Conservation (phyloP, 2,329 filamentous ascomycete genomes). For the Rachicladosporium sp. region DNA sequence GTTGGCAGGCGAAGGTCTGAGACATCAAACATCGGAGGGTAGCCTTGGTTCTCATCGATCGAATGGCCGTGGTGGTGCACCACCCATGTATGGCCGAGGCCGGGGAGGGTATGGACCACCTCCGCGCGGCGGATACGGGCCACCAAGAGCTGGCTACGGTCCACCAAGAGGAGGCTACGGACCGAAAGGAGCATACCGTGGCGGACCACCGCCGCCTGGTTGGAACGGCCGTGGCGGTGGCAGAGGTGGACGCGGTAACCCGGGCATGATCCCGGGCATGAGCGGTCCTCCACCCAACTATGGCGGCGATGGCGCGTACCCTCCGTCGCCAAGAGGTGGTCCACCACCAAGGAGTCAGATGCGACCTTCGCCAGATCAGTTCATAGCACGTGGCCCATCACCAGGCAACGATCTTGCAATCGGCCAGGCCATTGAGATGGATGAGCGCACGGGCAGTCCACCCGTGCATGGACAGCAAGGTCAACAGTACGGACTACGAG, state of each 20-base stretch:
- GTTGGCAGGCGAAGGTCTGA: slow-evolving; percentile 24
- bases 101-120: slow-evolving; percentile 22
- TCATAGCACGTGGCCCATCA: slow-evolving; percentile 9
- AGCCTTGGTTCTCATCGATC: slow-evolving; percentile 28
- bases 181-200: slow-evolving; percentile 27
- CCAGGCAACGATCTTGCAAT: slow-evolving; percentile 22
- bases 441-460: slow-evolving; percentile 49
- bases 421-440: slow-evolving; percentile 69
- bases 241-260: slow-evolving; percentile 23
- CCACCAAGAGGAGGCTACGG: slow-evolving; percentile 34
- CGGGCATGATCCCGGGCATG: slow-evolving; percentile 8
- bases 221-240: slow-evolving; percentile 31
- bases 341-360: slow-evolving; percentile 6
- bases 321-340: slow-evolving; percentile 14
- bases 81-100: slow-evolving; percentile 9
- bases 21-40: slow-evolving; percentile 35
- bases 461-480: slow-evolving; percentile 17
- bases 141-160: slow-evolving; percentile 42
- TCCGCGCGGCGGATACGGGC: slow-evolving; percentile 31
- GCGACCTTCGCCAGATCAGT: slow-evolving; percentile 23
- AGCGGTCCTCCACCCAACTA: slow-evolving; percentile 1
- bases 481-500: slow-evolving; percentile 32
- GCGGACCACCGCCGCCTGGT: slow-evolving; percentile 25
- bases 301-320: too few relatives aligned
- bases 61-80: slow-evolving; percentile 17